phyloP scores from a whole-genome alignment of 208 protist species.

The Phytomonas sp. region DNA sequence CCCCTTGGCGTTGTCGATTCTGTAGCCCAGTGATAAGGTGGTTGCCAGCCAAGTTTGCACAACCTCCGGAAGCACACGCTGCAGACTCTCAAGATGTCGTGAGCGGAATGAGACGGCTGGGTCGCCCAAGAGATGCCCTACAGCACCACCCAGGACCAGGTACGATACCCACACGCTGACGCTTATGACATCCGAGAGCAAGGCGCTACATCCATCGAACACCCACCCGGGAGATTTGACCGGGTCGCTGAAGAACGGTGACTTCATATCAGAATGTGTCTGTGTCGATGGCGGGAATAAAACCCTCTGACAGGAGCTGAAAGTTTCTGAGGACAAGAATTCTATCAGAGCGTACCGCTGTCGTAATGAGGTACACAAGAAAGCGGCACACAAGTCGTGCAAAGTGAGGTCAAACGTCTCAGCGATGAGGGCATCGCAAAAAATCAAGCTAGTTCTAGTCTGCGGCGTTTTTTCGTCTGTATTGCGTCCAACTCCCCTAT shows the following conservation, averaged over 20 bases:
- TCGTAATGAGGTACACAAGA: neutral
- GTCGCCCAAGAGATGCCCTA: slow-evolving; percentile 44
- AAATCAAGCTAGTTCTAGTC: neutral
- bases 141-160: slow-evolving; percentile 45
- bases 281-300: neutral
- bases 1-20: slow-evolving; percentile 19
- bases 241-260: slow-evolving; percentile 24
- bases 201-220: slow-evolving; percentile 41
- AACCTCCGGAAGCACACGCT: slow-evolving; percentile 33
- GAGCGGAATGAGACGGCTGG: slow-evolving; percentile 40
- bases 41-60: slow-evolving; percentile 70
- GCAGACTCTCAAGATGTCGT: slow-evolving; percentile 61
- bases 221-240: slow-evolving; percentile 51
- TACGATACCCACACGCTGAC: slow-evolving; percentile 61
- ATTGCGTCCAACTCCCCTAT: neutral
- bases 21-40: slow-evolving; percentile 33
- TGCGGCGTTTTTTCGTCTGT: neutral
- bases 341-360: slow-evolving; percentile 5
- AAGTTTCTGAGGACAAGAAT: slow-evolving; percentile 3
- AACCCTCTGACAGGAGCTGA: neutral
- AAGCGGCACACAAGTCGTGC: slow-evolving; percentile 1
- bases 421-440: neutral
- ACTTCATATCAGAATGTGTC: slow-evolving; percentile 1
- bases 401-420: slow-evolving; percentile 6
- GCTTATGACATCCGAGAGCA: slow-evolving; percentile 65